phyloP scores from a whole-genome alignment of 2,329 filamentous ascomycete species.

The Huntiella abstrusa region DNA sequence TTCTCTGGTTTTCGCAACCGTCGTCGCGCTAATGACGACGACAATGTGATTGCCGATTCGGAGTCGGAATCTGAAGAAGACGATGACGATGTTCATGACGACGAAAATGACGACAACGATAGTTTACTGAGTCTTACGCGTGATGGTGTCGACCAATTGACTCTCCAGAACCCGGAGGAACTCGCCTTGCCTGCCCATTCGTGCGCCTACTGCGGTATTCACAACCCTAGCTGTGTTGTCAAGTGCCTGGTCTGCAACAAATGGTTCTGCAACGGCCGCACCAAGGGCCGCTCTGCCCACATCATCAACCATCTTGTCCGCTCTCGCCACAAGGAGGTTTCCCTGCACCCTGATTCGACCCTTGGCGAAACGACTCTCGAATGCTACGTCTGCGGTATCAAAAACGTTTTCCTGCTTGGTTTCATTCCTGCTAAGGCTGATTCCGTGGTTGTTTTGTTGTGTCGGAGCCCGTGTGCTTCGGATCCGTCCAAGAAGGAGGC shows the following conservation, averaged over 20 bases:
- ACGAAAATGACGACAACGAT: slow-evolving; percentile 65
- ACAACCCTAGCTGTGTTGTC: slow-evolving; percentile 85
- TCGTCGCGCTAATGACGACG: slow-evolving; percentile 68
- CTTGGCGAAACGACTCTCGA: slow-evolving; percentile 92
- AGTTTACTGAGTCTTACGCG: slow-evolving; percentile 64
- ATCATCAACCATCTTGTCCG: slow-evolving; percentile 97
- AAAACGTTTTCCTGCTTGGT: slow-evolving; percentile 91
- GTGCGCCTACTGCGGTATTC: slow-evolving; percentile 95
- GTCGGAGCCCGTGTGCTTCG: slow-evolving; percentile 87
- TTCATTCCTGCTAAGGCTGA: slow-evolving; percentile 98
- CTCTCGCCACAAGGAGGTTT: slow-evolving; percentile 95
- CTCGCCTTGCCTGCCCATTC: slow-evolving; percentile 86
- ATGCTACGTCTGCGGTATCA: slow-evolving; percentile 99
- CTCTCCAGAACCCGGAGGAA: slow-evolving; percentile 42
- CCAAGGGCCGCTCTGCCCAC: slow-evolving; percentile 90
- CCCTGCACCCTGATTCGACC: slow-evolving; percentile 80
- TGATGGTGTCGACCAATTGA: slow-evolving; percentile 51
- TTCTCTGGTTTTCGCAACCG: slow-evolving; percentile 37
- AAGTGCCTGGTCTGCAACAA: slow-evolving; percentile 93
- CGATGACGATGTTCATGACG: slow-evolving; percentile 21
- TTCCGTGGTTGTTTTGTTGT: slow-evolving; percentile 89
- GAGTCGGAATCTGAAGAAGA: slow-evolving; percentile 84
- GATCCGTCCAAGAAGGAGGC: slow-evolving; percentile 96
- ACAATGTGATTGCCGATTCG: slow-evolving; percentile 65
- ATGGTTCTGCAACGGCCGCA: slow-evolving; percentile 96